phyloP scores from a whole-genome alignment of 176 grass and related monocot genomes.

The Bolboschoenus planiculmis region DNA sequence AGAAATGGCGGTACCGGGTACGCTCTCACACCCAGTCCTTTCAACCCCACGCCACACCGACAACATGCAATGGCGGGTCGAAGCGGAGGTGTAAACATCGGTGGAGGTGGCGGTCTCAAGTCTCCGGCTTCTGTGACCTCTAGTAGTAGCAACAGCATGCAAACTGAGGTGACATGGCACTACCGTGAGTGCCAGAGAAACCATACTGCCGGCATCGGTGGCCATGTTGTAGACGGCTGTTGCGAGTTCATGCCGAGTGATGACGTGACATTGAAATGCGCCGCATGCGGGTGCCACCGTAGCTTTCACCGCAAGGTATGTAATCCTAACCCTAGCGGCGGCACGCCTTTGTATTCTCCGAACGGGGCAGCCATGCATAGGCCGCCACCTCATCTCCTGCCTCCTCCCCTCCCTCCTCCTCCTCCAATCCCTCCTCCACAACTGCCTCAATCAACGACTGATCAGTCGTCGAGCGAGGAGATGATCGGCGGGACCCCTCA shows the following conservation, averaged over 20 bases:
- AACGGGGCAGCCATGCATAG: background rate
- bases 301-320: slow-evolving; percentile 86
- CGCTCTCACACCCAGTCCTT: slow-evolving; percentile 5
- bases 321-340: background rate
- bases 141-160: background rate
- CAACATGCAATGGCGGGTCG: slow-evolving; percentile 22
- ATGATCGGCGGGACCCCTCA: slow-evolving; percentile 1
- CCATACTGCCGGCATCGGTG: slow-evolving; percentile 75
- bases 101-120: background rate
- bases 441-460: slow-evolving; percentile 17
- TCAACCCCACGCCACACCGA: slow-evolving; percentile 17
- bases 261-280: slow-evolving; percentile 48
- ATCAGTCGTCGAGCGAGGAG: slow-evolving; percentile 47
- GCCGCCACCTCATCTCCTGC: background rate
- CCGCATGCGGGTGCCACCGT: slow-evolving; percentile 93
- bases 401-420: background rate
- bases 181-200: slow-evolving; percentile 86
- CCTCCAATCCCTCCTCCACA: slow-evolving; percentile 18
- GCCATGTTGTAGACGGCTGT: slow-evolving; percentile 86
- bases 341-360: background rate
- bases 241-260: slow-evolving; percentile 85
- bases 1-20: slow-evolving; percentile 1
- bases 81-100: background rate
- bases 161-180: slow-evolving; percentile 32
- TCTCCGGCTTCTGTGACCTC: slow-evolving; percentile 5